Base-by-base conservation (phyloP, 352 stramenopile species). In the Globisporangium iwayamae region DNA sequence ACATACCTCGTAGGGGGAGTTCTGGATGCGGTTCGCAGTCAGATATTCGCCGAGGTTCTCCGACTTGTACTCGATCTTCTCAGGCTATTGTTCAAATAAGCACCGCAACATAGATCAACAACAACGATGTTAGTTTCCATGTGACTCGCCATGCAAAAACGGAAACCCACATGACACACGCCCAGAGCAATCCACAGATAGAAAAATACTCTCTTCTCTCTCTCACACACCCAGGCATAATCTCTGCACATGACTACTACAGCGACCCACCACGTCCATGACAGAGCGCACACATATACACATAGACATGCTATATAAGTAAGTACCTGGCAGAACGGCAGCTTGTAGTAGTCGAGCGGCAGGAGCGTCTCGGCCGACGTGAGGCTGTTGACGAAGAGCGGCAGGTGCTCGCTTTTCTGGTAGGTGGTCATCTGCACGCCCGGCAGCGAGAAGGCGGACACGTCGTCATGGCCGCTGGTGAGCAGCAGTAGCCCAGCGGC, bases 41-140 rank as follows among this genome's bases (percentile, higher is more conserved):
- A 99, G 79, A 66, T 99, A 98, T 78, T 99, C 97, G 55, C 98
- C 98, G 54, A 99, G 78, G 73, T 99, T 99, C 76, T 99, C 98
- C 56, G 93, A 97, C 50, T 98, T 98, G 83, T 98, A 97, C 76
- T 98, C 89, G 25, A 96, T 94, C 58, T 92, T 85, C 54, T 90
- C 71, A 0, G 96, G 93, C 75, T 91, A 65, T 18, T 18, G 30
- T 22, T 39, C n/a, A 66, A 8, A 60, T 28, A 66, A 11, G 43
- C 43, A 55, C 20, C 52, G 39, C 2, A 63, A 20, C 22, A 53
- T 9, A 38, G 53, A n/a, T 32, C 3, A 53, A 54, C 2, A 51
- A 3, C 41, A 63, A 36, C 18, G 50, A 48, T 7, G n/a, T 58
- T 47, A 47, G 56, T 45, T 57, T 57, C 52, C 51, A 43, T 14